These are phyloP conservation scores for Colletotrichum australisinense DNA, from an alignment of 2,329 filamentous ascomycete species.

Conservation along the genomic window DNA sequence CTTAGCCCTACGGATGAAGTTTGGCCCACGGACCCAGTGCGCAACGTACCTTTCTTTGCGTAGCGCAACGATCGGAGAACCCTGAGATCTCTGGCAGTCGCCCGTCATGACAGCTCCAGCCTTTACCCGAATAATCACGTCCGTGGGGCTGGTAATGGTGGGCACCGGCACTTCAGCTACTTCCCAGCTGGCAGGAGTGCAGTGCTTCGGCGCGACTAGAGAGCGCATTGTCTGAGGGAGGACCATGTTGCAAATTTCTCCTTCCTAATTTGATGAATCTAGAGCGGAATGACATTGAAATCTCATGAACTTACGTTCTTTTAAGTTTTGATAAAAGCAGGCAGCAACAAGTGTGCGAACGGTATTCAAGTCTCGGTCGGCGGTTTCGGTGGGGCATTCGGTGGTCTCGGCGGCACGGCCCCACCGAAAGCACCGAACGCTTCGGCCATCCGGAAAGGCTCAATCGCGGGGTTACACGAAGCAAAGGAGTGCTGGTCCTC, in stretches of 20 bases:
- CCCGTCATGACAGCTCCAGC: slow-evolving; percentile 49
- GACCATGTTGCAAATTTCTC: slow-evolving; percentile 38
- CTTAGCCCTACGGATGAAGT: too few relatives aligned
- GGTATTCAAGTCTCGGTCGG: slow-evolving; percentile 2
- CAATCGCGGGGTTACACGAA: background rate
- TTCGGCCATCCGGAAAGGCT: background rate
- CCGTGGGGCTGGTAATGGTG: slow-evolving; percentile 52
- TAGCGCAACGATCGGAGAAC: slow-evolving; percentile 38
- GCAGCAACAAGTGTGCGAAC: background rate
- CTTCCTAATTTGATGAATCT: too few relatives aligned
- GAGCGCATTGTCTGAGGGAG: slow-evolving; percentile 56
- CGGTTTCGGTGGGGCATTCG: slow-evolving; percentile 19
- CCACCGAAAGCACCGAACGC: slow-evolving; percentile 28
- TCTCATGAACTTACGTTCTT: background rate
- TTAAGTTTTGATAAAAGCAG: too few relatives aligned
- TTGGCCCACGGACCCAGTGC: background rate
- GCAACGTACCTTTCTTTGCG: slow-evolving; percentile 32
- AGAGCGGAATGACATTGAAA: too few relatives aligned
- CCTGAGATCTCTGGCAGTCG: slow-evolving; percentile 43
- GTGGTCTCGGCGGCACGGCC: slow-evolving; percentile 10
- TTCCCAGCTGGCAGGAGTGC: slow-evolving; percentile 51
- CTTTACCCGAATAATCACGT: slow-evolving; percentile 56
- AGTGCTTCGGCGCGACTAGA: slow-evolving; percentile 53
- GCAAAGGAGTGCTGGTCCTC: background rate
- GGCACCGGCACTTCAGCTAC: slow-evolving; percentile 57